Evolutionary conservation across 2,329 filamentous ascomycete species (phyloP), one percentile per base, ranked within the genome.

Genomic region (Akanthomyces muscarius): DNA sequence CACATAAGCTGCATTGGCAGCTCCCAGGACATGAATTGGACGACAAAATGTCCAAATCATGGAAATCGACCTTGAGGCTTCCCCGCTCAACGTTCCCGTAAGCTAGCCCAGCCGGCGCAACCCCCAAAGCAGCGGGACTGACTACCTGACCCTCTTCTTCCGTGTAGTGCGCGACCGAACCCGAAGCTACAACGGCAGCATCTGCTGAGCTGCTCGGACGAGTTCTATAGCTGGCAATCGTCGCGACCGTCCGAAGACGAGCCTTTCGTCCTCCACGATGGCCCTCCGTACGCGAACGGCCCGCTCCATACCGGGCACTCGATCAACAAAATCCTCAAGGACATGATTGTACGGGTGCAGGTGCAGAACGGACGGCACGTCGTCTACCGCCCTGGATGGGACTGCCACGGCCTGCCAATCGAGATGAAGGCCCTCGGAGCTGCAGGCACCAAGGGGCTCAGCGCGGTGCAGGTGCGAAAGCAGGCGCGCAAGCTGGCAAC

Each of bases 371-470:
- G 82, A 69, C 70, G 69, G 70, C 83, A 86, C 66, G 88, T 98
- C 41, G 82, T 87, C 45, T 99, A 96, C 71, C 82, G 92, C 18
- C 95, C 95, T 2, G 94, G 95, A 52, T 99, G 95, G 95, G 96
- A 99, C 74, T 99, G 95, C 68, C 95, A 99, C 79, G 95, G 95
- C 0, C 83, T 99, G 55, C 95, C 95, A 1, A 99, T 99, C 71
- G 95, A 99, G 81, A 83, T 98, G 69, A 99, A 98, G 77, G 95
- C 93, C 28, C 83, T 99, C 18, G 89, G 90, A 69, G 76, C 78
- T 68, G 74, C 74, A 66, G 65, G 69, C 62, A 67, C 73, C 69
- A 80, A 78, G 65, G 71, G 69, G 54, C 80, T 81, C 71, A 79
- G 75, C 28, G 76, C 85, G 0, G 78, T 86, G 56, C 82, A 85